These are phyloP conservation scores for Penicillium nucicola DNA, from an alignment of 495 filamentous ascomycete genomes.

Conservation along the genomic window DNA sequence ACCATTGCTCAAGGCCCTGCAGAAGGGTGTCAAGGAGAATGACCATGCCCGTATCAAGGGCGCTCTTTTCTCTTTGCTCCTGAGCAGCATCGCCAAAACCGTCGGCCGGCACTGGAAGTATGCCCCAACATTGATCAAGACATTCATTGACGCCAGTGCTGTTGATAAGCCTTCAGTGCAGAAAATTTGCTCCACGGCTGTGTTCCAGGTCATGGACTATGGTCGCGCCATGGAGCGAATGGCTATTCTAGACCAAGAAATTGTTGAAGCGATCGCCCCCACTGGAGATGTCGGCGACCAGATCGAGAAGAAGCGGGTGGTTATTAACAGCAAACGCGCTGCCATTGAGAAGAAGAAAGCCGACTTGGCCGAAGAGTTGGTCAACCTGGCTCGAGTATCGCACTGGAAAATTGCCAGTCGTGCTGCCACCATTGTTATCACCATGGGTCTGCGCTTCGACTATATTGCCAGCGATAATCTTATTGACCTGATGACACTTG, in stretches of 20 bases:
- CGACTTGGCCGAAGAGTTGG: conserved; percentile 73
- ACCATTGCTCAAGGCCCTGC: conserved; percentile 72
- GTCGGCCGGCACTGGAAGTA: conserved; percentile 89
- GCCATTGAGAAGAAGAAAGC: conserved; percentile 81
- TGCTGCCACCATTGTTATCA: conserved; percentile 83
- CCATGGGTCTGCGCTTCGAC: conserved; percentile 85
- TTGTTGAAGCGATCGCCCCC: conserved; percentile 72
- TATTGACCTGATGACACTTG: conserved; percentile 77
- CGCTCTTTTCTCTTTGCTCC: conserved; percentile 81
- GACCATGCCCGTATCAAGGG: conserved; percentile 93
- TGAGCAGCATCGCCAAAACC: conserved; percentile 85
- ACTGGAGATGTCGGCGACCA: conserved; percentile 58
- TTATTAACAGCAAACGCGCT: conserved; percentile 68
- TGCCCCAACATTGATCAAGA: conserved; percentile 76
- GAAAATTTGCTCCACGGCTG: conserved; percentile 74
- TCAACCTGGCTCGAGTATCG: conserved; percentile 68
- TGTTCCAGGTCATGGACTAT: conserved; percentile 88
- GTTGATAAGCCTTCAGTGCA: conserved; percentile 94
- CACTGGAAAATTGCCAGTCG: conserved; percentile 96
- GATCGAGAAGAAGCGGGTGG: conserved; percentile 64
- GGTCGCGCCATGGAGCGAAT: conserved; percentile 79
- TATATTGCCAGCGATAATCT: conserved; percentile 76
- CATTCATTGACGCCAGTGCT: conserved; percentile 84
- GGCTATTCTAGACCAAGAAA: conserved; percentile 75
- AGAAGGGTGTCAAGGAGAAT: conserved; percentile 74